Percentiles rank a stretch among this genome's conserved stretches.
phyloP scores from a whole-genome alignment of 768 basidiomycete genomes.

The Cubamyces lactineus region DNA sequence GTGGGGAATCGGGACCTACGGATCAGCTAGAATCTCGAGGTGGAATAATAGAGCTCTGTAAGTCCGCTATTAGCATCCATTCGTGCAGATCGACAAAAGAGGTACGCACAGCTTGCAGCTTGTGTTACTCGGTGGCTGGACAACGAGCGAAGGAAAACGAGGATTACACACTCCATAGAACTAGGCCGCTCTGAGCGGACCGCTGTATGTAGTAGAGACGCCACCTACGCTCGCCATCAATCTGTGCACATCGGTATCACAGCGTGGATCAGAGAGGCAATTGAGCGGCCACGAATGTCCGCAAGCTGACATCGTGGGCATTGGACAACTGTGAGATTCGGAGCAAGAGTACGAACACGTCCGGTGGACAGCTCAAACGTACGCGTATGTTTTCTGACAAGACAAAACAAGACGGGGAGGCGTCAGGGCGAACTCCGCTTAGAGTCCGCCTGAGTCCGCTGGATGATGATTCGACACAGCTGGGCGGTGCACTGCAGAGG shows the following conservation, averaged over 20 bases:
- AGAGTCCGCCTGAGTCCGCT: neutral
- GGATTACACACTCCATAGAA: too few relatives aligned
- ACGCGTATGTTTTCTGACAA: neutral
- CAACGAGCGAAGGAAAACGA: too few relatives aligned
- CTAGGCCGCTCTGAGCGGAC: too few relatives aligned
- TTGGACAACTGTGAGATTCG: neutral
- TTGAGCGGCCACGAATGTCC: conserved; percentile 1
- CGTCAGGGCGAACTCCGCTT: neutral
- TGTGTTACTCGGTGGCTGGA: too few relatives aligned
- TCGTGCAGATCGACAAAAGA: too few relatives aligned
- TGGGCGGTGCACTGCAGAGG: neutral
- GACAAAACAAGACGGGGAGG: neutral
- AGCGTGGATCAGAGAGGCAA: conserved; percentile 11
- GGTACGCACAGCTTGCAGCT: too few relatives aligned
- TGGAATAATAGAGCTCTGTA: too few relatives aligned
- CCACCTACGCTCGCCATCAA: conserved; percentile 9
- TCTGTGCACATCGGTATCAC: neutral
- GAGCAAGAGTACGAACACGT: neutral
- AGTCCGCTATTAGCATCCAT: too few relatives aligned
- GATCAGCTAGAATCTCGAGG: too few relatives aligned
- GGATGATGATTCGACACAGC: neutral
- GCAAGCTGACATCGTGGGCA: neutral
- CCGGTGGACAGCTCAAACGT: neutral
- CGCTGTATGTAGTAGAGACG: neutral
- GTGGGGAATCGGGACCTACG: too few relatives aligned